Evolutionary conservation across 768 basidiomycete species (phyloP).

Genomic region (Baorangia bicolor): DNA sequence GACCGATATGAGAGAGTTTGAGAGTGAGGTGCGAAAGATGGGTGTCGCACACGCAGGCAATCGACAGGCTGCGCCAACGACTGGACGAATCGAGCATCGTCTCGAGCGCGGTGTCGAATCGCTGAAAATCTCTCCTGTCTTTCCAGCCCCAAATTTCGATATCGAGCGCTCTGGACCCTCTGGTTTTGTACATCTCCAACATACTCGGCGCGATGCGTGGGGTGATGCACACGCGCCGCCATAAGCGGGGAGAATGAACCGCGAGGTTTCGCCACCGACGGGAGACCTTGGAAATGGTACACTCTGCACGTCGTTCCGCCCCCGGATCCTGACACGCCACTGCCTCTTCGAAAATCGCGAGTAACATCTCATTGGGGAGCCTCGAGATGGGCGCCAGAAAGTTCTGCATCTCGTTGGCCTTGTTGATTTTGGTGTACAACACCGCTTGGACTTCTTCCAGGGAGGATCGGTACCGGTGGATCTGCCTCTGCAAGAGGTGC

Average conservation of each 20-base stretch:
- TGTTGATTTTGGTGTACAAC: slow-evolving; percentile 20
- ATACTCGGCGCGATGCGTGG: slow-evolving; percentile 19
- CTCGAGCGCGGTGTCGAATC: slow-evolving; percentile 28
- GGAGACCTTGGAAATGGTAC: slow-evolving; percentile 29
- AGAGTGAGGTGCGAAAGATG: slow-evolving; percentile 30
- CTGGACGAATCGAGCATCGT: slow-evolving; percentile 25
- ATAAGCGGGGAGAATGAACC: slow-evolving; percentile 30
- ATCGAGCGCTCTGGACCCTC: slow-evolving; percentile 27
- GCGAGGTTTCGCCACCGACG: slow-evolving; percentile 34
- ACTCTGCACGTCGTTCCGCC: slow-evolving; percentile 22
- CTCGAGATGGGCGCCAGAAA: slow-evolving; percentile 29
- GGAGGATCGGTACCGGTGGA: slow-evolving; percentile 10
- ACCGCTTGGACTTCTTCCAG: slow-evolving; percentile 17
- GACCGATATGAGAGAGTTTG: slow-evolving; percentile 21
- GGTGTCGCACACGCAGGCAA: slow-evolving; percentile 29
- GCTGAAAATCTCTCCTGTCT: slow-evolving; percentile 32
- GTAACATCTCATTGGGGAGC: slow-evolving; percentile 32
- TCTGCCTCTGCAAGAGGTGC: slow-evolving; percentile 13
- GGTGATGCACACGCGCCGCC: slow-evolving; percentile 28
- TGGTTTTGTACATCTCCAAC: slow-evolving; percentile 26
- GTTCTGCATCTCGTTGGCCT: slow-evolving; percentile 31
- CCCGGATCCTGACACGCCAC: slow-evolving; percentile 25
- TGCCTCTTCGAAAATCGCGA: slow-evolving; percentile 32
- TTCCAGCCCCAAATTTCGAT: slow-evolving; percentile 29
- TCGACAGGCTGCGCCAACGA: slow-evolving; percentile 30